phyloP scores from a whole-genome alignment of 2,329 filamentous ascomycete genomes.

The Delphinella strobiligena region DNA sequence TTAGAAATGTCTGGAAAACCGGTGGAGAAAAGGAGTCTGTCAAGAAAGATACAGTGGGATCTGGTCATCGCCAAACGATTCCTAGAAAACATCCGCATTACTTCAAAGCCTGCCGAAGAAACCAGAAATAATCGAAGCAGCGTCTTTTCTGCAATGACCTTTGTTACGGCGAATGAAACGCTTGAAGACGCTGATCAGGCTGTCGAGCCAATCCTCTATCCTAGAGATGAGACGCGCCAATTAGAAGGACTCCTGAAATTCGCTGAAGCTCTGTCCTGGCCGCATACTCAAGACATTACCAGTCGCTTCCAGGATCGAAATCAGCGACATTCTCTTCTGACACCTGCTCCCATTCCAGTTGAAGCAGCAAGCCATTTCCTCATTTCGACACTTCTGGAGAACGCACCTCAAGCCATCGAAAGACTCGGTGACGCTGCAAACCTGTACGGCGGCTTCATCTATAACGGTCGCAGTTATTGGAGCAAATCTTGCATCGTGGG shows the following conservation, averaged over 20 bases:
- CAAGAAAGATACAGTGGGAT: conserved; percentile 45
- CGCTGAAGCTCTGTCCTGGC: conserved; percentile 39
- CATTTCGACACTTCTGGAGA: conserved; percentile 45
- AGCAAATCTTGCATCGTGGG: conserved; percentile 44
- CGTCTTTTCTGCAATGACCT: conserved; percentile 16
- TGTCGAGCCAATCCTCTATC: conserved; percentile 19
- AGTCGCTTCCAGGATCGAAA: conserved; percentile 5
- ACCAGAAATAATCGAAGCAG: conserved; percentile 11
- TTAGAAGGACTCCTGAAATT: conserved; percentile 40
- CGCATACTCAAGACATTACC: conserved; percentile 18
- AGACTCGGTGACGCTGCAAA: conserved; percentile 39
- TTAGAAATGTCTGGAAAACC: conserved; percentile 24
- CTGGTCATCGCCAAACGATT: conserved; percentile 41
- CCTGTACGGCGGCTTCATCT: conserved; percentile 43
- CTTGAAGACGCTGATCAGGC: conserved; percentile 7
- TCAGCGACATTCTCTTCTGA: neutral
- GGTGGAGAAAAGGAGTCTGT: conserved; percentile 27
- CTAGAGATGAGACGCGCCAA: conserved; percentile 28
- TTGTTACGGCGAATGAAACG: conserved; percentile 14
- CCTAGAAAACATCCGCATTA: conserved; percentile 37
- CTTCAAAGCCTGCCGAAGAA: conserved; percentile 15
- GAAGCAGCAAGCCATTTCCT: conserved; percentile 41
- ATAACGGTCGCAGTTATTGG: conserved; percentile 41
- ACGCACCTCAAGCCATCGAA: conserved; percentile 36
- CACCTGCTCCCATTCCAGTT: conserved; percentile 30